phyloP scores from a whole-genome alignment of 2,329 filamentous ascomycete species.

The Lasiodiplodia theobromae region DNA sequence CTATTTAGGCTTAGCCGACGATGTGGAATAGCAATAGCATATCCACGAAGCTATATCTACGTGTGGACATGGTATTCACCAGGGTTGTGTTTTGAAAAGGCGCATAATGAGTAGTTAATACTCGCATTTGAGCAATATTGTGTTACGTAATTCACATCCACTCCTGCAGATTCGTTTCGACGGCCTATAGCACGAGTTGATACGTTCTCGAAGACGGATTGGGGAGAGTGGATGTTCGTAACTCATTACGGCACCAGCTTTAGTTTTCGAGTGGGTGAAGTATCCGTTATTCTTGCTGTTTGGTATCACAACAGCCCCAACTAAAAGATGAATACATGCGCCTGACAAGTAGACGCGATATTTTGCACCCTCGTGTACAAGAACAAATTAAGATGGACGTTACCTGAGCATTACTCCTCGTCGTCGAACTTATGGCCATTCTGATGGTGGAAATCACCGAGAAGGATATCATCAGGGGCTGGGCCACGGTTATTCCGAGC shows the following conservation, averaged over 20 bases:
- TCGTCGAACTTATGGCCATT: constrained; percentile 64
- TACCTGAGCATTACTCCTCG: constrained; percentile 55
- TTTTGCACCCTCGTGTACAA: constrained; percentile 11
- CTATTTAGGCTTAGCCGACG: not conserved
- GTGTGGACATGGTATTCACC: not conserved
- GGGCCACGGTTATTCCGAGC: constrained; percentile 63
- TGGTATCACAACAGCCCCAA: constrained; percentile 8
- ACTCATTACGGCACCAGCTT: not conserved
- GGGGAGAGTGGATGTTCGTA: not conserved
- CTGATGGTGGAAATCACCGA: constrained; percentile 65
- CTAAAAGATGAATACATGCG: not conserved
- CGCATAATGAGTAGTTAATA: no score
- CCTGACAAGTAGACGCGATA: not conserved
- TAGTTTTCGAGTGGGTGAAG: not conserved
- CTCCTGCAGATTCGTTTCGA: no score
- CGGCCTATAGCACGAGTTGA: no score
- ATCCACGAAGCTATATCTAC: not conserved
- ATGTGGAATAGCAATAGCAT: not conserved
- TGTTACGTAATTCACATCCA: no score
- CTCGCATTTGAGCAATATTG: no score
- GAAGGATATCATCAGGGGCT: constrained; percentile 72
- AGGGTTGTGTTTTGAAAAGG: not conserved
- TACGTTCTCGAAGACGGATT: not conserved
- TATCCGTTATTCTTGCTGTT: not conserved
- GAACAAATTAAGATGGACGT: not conserved